Conservation (phyloP, 2,329 filamentous ascomycete genomes). For the Xylaria sp. region DNA sequence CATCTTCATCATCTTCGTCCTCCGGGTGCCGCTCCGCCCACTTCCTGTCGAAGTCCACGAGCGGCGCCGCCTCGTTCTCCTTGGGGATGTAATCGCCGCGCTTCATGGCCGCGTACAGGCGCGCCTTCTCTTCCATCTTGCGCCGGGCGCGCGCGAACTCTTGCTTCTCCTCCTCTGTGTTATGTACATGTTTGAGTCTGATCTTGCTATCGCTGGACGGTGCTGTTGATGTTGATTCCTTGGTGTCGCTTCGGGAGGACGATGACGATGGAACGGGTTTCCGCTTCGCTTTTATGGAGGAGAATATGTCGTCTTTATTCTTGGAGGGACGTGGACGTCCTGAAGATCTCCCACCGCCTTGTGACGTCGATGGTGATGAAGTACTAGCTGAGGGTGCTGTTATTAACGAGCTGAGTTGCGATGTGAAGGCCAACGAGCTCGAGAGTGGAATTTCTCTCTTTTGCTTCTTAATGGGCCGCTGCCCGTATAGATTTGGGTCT, state of each 20-base stretch:
- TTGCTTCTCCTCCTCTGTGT: conserved; percentile 71
- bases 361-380: conserved; percentile 55
- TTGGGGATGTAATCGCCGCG: conserved; percentile 82
- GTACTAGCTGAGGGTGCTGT: conserved; percentile 61
- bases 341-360: conserved; percentile 48
- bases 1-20: conserved; percentile 47
- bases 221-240: conserved; percentile 42
- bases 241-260: conserved; percentile 55
- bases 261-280: conserved; percentile 51
- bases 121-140: conserved; percentile 90
- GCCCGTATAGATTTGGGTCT: conserved; percentile 81
- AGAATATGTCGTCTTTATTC: conserved; percentile 76
- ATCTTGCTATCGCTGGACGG: conserved; percentile 44
- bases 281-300: conserved; percentile 54
- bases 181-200: conserved; percentile 62
- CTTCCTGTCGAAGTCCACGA: conserved; percentile 96
- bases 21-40: conserved; percentile 82
- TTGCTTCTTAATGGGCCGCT: conserved; percentile 74
- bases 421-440: conserved; percentile 84
- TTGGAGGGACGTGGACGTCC: conserved; percentile 66
- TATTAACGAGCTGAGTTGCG: conserved; percentile 86
- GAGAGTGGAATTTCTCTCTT: conserved; percentile 77
- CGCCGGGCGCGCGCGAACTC: conserved; percentile 78
- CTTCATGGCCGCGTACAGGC: conserved; percentile 89
- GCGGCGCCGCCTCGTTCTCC: conserved; percentile 71